These are phyloP conservation scores for Cyclocybe aegerita DNA, from an alignment of 768 basidiomycete species.

Conservation along the genomic window DNA sequence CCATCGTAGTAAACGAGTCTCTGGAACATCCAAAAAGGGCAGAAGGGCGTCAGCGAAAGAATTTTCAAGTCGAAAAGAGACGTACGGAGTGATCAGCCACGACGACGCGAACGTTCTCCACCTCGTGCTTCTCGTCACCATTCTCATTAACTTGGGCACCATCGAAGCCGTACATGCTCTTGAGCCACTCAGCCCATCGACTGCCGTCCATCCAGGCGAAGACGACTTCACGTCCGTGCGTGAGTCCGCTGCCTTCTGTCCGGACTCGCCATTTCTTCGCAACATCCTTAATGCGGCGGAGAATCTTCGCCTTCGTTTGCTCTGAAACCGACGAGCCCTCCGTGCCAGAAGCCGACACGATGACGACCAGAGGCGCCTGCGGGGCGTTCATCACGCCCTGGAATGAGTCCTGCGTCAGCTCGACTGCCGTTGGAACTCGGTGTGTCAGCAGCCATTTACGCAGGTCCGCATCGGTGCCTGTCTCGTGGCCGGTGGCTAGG, in stretches of 20 bases:
- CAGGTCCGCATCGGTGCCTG: conserved; percentile 31
- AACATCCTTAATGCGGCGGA: conserved; percentile 47
- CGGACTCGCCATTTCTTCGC: conserved; percentile 59
- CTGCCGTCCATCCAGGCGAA: conserved; percentile 90
- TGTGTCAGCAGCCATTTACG: conserved; percentile 62
- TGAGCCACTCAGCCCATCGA: conserved; percentile 87
- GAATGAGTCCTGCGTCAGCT: conserved; percentile 80
- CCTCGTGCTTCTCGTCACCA: conserved; percentile 16
- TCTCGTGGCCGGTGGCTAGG: conserved; percentile 23
- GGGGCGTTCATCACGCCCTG: conserved; percentile 84
- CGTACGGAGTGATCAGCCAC: conserved; percentile 82
- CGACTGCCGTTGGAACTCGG: conserved; percentile 69
- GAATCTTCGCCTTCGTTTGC: conserved; percentile 34
- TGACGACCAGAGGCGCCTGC: conserved; percentile 73
- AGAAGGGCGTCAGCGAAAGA: too few species aligned
- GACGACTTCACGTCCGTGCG: conserved; percentile 58
- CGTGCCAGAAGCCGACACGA: conserved; percentile 44
- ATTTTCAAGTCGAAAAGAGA: too few species aligned
- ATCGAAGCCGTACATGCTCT: conserved; percentile 82
- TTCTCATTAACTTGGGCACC: conserved; percentile 4
- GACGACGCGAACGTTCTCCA: conserved; percentile 53
- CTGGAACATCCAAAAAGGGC: conserved; percentile 47
- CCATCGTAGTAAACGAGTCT: conserved; percentile 73
- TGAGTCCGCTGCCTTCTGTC: conserved; percentile 38
- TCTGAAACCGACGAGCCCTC: conserved; percentile 12